phyloP scores from a whole-genome alignment of 306 rosid genomes.

The Casuarina glauca region DNA sequence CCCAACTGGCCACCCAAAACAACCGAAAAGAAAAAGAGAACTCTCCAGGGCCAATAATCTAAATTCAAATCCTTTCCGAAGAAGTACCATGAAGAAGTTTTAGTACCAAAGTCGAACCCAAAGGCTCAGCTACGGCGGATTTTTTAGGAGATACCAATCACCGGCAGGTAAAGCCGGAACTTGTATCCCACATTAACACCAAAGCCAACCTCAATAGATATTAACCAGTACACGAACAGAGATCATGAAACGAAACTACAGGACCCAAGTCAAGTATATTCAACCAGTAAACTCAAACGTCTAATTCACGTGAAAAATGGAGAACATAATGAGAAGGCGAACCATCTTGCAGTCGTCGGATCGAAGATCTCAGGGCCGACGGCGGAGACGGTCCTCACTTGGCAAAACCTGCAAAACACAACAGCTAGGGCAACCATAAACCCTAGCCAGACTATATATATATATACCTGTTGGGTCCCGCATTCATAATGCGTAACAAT shows the following conservation, averaged over 20 bases:
- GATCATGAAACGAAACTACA: not conserved
- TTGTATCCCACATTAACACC: not conserved
- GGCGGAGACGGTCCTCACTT: not conserved
- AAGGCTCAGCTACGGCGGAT: not conserved
- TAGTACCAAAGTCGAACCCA: not conserved
- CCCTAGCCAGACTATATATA: not conserved
- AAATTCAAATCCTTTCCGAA: not conserved
- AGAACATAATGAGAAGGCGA: not conserved
- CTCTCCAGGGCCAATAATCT: not conserved
- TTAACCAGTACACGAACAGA: not conserved
- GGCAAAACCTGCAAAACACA: not conserved
- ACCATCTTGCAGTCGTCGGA: constrained; percentile 6
- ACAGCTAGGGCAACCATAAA: not conserved
- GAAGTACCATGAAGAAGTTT: not conserved
- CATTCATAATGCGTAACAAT: not conserved
- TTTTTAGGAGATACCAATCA: not conserved
- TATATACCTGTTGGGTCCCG: not conserved
- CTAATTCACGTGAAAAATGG: not conserved
- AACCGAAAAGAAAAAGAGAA: not conserved
- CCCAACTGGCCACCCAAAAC: not conserved
- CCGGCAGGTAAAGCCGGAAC: not conserved
- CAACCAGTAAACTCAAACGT: not conserved
- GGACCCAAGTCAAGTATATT: not conserved
- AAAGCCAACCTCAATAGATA: not conserved
- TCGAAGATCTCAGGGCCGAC: not conserved